These are phyloP conservation scores for Rauvolfia tetraphylla DNA, from an alignment of 257 asterid species.

Conservation along the genomic window DNA sequence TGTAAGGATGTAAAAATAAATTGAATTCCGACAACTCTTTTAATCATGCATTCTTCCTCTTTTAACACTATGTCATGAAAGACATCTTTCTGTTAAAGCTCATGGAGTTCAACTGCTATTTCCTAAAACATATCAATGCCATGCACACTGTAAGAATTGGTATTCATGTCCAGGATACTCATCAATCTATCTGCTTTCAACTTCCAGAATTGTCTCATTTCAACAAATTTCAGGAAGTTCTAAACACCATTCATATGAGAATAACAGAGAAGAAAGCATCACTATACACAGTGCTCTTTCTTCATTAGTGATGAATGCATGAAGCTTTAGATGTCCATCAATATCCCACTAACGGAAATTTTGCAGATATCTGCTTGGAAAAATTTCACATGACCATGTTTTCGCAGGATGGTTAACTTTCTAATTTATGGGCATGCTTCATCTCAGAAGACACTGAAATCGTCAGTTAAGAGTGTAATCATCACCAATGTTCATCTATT, in stretches of 20 bases:
- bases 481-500: no score
- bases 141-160: not conserved
- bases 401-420: no score
- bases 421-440: no score
- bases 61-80: not conserved
- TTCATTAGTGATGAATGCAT: not conserved
- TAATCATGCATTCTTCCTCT: not conserved
- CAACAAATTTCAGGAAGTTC: not conserved
- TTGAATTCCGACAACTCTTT: not conserved
- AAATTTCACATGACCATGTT: no score
- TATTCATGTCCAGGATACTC: not conserved
- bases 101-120: not conserved
- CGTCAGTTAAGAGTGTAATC: no score
- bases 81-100: not conserved
- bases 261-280: not conserved
- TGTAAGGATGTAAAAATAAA: not conserved
- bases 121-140: not conserved
- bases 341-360: not conserved
- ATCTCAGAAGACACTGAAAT: no score
- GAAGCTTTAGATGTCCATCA: not conserved
- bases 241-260: not conserved
- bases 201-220: not conserved
- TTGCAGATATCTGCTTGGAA: no score
- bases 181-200: not conserved
- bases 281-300: not conserved